Percentiles rank a stretch among this genome's conserved stretches.
Evolutionary conservation across 2,329 filamentous ascomycete species (phyloP).

Genomic region (Massarina eburnea): DNA sequence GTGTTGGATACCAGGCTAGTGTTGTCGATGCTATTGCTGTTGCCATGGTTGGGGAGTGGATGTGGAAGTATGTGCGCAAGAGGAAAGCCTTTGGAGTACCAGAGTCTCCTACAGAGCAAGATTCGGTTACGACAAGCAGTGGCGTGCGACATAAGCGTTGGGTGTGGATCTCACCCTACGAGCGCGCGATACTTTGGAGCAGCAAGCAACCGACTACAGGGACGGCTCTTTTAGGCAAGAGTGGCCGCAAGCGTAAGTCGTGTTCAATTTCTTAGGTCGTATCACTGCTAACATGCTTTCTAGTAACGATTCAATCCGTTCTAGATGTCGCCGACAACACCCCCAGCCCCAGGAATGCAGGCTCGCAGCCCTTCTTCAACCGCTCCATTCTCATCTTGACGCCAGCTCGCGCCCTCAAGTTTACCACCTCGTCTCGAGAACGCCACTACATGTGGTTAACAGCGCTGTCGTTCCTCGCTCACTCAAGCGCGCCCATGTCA

Average conservation of each 20-base stretch:
- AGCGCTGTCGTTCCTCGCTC: slow-evolving; percentile 89
- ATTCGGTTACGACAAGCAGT: slow-evolving; percentile 65
- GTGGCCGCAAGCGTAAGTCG: slow-evolving; percentile 85
- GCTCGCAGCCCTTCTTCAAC: slow-evolving; percentile 67
- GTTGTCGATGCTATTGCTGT: slow-evolving; percentile 97
- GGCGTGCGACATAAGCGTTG: slow-evolving; percentile 85
- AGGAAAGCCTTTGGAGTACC: slow-evolving; percentile 87
- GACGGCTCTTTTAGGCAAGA: slow-evolving; percentile 87
- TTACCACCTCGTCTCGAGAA: slow-evolving; percentile 80
- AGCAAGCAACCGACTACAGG: slow-evolving; percentile 93
- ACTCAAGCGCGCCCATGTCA: slow-evolving; percentile 79
- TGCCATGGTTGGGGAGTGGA: slow-evolving; percentile 98
- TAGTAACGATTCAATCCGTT: slow-evolving; percentile 93
- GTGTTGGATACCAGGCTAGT: slow-evolving; percentile 67
- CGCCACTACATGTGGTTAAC: slow-evolving; percentile 95
- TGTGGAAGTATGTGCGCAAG: slow-evolving; percentile 86
- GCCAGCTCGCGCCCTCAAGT: slow-evolving; percentile 90
- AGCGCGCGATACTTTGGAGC: slow-evolving; percentile 95
- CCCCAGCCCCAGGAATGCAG: slow-evolving; percentile 71
- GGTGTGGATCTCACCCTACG: slow-evolving; percentile 98
- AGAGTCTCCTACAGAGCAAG: slow-evolving; percentile 60
- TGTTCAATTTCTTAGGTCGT: background rate
- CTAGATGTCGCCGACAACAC: slow-evolving; percentile 96
- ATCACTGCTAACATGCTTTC: slow-evolving; percentile 14
- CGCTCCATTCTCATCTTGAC: slow-evolving; percentile 94